phyloP scores from a whole-genome alignment of 805 yeast genomes.

The Saturnispora galanensis region DNA sequence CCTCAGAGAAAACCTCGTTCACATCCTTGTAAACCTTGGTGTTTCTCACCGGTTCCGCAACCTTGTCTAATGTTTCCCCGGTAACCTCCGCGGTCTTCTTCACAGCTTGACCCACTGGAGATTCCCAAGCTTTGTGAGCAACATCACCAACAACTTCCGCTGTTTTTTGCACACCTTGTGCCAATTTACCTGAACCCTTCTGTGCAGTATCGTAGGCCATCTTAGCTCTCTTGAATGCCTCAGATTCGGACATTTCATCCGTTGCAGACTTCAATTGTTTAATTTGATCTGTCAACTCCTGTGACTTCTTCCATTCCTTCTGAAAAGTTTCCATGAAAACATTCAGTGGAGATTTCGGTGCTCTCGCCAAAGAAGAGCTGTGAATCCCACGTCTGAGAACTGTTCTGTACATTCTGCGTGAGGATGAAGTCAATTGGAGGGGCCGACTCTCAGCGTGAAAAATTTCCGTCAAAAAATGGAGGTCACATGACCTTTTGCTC shows the following conservation, averaged over 20 bases:
- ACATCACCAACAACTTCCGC: constrained; percentile 90
- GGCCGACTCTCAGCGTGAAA: too few relatives aligned
- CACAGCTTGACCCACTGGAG: constrained; percentile 84
- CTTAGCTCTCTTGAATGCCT: constrained; percentile 84
- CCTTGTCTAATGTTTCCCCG: constrained; percentile 78
- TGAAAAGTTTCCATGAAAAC: constrained; percentile 90
- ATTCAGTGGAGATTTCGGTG: constrained; percentile 65
- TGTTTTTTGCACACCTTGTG: constrained; percentile 71
- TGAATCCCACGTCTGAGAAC: too few relatives aligned
- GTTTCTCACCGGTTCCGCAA: constrained; percentile 77
- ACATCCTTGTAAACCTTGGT: constrained; percentile 87
- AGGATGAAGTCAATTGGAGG: too few relatives aligned
- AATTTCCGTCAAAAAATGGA: too few relatives aligned
- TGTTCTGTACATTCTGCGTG: too few relatives aligned
- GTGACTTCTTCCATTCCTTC: constrained; percentile 81
- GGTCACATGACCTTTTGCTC: too few relatives aligned
- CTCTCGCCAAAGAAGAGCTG: constrained; percentile 3
- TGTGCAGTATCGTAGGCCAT: constrained; percentile 88
- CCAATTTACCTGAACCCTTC: constrained; percentile 48
- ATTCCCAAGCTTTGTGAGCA: constrained; percentile 92
- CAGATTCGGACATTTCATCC: constrained; percentile 87
- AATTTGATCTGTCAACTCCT: constrained; percentile 83
- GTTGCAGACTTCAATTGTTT: constrained; percentile 94
- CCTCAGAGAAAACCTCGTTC: constrained; percentile 82
- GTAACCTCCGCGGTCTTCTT: constrained; percentile 73